Evolutionary conservation across 169 alveolate species (phyloP).

Genomic region (Plasmodium adleri): DNA sequence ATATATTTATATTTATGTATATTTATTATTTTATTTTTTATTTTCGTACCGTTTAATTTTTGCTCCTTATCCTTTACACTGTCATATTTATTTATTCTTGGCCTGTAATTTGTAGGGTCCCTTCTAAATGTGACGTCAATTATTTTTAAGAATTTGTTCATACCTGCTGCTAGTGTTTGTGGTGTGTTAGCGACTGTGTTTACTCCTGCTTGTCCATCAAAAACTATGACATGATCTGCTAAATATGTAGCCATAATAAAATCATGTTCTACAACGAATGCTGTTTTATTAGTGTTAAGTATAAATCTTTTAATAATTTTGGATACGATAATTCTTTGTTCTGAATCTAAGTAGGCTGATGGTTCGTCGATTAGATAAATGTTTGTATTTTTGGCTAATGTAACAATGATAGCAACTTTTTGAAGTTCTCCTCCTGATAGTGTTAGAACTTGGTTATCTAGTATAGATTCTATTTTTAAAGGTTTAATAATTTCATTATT

Average conservation of each 20-base stretch:
- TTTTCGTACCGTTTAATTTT: slow-evolving; percentile 82
- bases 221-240: slow-evolving; percentile 99
- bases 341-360: slow-evolving; percentile 99
- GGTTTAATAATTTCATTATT: slow-evolving; percentile 98
- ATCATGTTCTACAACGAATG: slow-evolving; percentile 99
- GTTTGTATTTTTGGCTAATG: slow-evolving; percentile 98
- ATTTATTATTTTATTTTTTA: not conserved
- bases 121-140: slow-evolving; percentile 98
- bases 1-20: not conserved
- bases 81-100: slow-evolving; percentile 98
- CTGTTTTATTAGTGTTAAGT: slow-evolving; percentile 97
- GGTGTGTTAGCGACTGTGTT: slow-evolving; percentile 90
- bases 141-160: slow-evolving; percentile 95
- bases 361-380: slow-evolving; percentile 99
- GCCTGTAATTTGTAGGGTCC: slow-evolving; percentile 99
- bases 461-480: slow-evolving; percentile 93
- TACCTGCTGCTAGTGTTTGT: slow-evolving; percentile 90
- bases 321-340: slow-evolving; percentile 99
- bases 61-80: slow-evolving; percentile 99
- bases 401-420: slow-evolving; percentile 97
- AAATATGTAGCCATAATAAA: slow-evolving; percentile 99
- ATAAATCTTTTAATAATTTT: slow-evolving; percentile 98
- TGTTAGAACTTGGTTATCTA: slow-evolving; percentile 96
- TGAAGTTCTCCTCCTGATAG: slow-evolving; percentile 99
- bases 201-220: slow-evolving; percentile 98